Evolutionary conservation across 768 basidiomycete species (phyloP), one percentile per base, ranked within the genome.

Genomic region (Kockovaella imperatae): DNA sequence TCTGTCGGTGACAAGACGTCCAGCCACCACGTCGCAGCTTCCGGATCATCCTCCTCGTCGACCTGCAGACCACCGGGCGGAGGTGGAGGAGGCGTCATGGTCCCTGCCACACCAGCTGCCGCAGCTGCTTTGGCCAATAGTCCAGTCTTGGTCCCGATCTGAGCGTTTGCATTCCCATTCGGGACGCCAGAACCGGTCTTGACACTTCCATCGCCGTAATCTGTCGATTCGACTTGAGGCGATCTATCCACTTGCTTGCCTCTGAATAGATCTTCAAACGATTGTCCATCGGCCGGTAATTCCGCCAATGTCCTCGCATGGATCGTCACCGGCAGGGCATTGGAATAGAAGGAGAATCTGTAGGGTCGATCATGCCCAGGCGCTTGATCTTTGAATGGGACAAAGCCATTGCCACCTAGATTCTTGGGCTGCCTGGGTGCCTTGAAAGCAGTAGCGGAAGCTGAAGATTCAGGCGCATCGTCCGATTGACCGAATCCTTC

Each of bases 341-440:
- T 97, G 15, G 88, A 96, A 73, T 97, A 99, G 74, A 97, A 99
- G 0, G 95, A 96, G 74, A 97, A 99, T 36, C 95, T 80, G 66
- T 96, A 97, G 7, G 91, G 93, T 61, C 89, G 77, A 62, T 90
- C 88, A 55, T 89, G 83, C 0, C 63, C 72, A 15, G 52, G 56
- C 47, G 43, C 53, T 78, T 42, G 42, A 40, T 68, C 69, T 4
- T 59, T 57, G 50, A 65, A 68, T 18, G 67, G 49, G 35, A 50
- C 45, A 43, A 64, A 57, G 24, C 62, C 48, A 41, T 49, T 24
- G 20, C 34, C 51, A 43, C 42, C 45, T 10, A 32, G 36, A 21
- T 57, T 60, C 40, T 68, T 70, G 4, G 62, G 57, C 31, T 60
- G 56, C 38, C 69, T 40, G 17, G 67, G 54, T 5, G 61, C 59